A percentile compares a stretch with the other conserved stretches of the same genome.
Conservation (phyloP, 176 grass and related monocot genomes). For the Juncus effusus region DNA sequence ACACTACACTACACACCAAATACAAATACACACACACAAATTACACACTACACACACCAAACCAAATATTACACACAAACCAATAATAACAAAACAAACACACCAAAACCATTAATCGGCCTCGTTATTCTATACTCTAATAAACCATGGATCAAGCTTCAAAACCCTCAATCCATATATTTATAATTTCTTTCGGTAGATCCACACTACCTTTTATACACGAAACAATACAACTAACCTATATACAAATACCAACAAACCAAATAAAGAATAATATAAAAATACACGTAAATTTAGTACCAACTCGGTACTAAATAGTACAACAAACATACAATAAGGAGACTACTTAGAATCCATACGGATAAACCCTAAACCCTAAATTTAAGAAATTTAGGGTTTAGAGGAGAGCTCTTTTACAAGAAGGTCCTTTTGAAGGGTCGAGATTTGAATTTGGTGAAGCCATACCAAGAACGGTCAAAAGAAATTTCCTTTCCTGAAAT, state of each 20-base stretch:
- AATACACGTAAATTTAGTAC: slow-evolving; percentile 19
- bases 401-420: slow-evolving; percentile 95
- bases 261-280: slow-evolving; percentile 25
- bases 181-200: slow-evolving; percentile 23
- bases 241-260: slow-evolving; percentile 34
- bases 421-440: slow-evolving; percentile 60
- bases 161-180: slow-evolving; percentile 29
- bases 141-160: slow-evolving; percentile 24
- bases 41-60: slow-evolving; percentile 7
- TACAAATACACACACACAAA: background rate
- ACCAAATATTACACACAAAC: slow-evolving; percentile 3
- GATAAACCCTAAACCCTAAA: slow-evolving; percentile 1
- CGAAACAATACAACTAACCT: slow-evolving; percentile 6
- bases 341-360: background rate
- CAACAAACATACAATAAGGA: slow-evolving; percentile 21
- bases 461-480: slow-evolving; percentile 61
- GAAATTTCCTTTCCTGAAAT: slow-evolving; percentile 85
- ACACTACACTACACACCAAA: background rate
- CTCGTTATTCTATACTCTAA: slow-evolving; percentile 38
- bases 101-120: slow-evolving; percentile 6
- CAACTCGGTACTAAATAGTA: slow-evolving; percentile 6
- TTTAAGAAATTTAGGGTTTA: slow-evolving; percentile 13
- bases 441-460: slow-evolving; percentile 50
- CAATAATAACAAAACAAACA: background rate
- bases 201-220: slow-evolving; percentile 25